Percentiles rank a stretch among this genome's conserved stretches.
Evolutionary conservation across 371 early-diverging fungal genomes (phyloP).

Genomic region (Batrachochytrium dendrobatidis): DNA sequence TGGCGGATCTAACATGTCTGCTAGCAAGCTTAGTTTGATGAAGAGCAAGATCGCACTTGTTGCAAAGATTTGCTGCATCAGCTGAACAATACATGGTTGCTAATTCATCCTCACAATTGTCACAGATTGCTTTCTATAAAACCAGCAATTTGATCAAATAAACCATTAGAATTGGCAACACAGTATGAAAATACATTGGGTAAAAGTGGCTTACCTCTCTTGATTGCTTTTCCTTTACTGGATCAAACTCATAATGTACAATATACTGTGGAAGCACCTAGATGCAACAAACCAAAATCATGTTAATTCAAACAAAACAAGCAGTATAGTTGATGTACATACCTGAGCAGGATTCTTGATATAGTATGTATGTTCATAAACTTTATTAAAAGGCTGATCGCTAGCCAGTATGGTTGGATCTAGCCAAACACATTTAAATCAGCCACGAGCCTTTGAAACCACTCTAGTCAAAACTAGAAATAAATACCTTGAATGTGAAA

Average conservation of each 20-base stretch:
- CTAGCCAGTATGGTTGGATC: not conserved
- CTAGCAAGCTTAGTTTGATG: slow-evolving; percentile 41
- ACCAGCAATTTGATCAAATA: not conserved
- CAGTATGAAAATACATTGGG: not conserved
- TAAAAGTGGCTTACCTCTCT: slow-evolving; percentile 29
- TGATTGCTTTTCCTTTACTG: slow-evolving; percentile 28
- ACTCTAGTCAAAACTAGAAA: no score
- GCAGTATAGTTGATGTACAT: not conserved
- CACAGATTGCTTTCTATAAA: slow-evolving; percentile 41
- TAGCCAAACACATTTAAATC: no score
- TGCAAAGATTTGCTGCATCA: slow-evolving; percentile 49
- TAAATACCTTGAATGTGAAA: slow-evolving; percentile 30
- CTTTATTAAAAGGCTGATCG: no score
- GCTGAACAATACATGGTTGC: slow-evolving; percentile 46
- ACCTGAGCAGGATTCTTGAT: slow-evolving; percentile 22
- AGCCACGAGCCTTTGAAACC: no score
- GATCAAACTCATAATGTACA: slow-evolving; percentile 42
- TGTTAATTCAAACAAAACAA: slow-evolving; percentile 1
- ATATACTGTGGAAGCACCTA: slow-evolving; percentile 45
- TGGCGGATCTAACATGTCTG: slow-evolving; percentile 40
- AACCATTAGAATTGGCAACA: not conserved
- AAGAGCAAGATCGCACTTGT: slow-evolving; percentile 41
- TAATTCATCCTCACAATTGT: slow-evolving; percentile 44
- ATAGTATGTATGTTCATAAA: not conserved
- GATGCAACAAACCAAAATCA: slow-evolving; percentile 4